Evolutionary conservation across 805 yeast species (phyloP).

Genomic region (Candida ipomoeae): DNA sequence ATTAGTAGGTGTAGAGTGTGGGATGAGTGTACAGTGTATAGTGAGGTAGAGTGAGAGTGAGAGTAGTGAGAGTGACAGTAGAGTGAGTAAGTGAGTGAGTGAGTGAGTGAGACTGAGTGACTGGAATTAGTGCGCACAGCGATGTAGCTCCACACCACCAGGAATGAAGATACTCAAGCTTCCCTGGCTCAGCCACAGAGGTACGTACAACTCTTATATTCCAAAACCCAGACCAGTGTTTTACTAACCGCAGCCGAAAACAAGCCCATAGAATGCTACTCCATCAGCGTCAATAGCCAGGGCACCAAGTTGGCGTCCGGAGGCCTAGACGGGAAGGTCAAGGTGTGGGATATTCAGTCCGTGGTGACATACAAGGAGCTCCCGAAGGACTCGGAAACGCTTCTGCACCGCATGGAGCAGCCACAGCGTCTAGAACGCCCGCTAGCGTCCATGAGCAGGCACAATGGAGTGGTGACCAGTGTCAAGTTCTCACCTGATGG

Average conservation of each 20-base stretch:
- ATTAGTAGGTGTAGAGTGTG: too few relatives aligned
- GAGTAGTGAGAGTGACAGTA: too few relatives aligned
- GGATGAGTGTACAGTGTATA: too few relatives aligned
- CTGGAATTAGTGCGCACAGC: too few relatives aligned
- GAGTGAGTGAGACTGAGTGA: too few relatives aligned
- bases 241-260: conserved; percentile 58
- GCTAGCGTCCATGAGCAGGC: conserved; percentile 87
- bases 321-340: conserved; percentile 84
- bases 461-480: conserved; percentile 94
- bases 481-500: conserved; percentile 93
- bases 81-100: too few relatives aligned
- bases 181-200: conserved; percentile 43
- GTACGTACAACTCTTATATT: conserved; percentile 21
- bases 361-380: conserved; percentile 39
- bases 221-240: conserved; percentile 1
- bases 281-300: conserved; percentile 76
- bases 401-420: conserved; percentile 11
- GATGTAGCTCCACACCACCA: background rate
- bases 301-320: conserved; percentile 89
- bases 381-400: background rate
- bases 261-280: conserved; percentile 77
- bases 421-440: conserved; percentile 39
- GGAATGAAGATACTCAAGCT: conserved; percentile 38
- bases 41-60: too few relatives aligned
- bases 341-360: conserved; percentile 76